A percentile compares a stretch with the other conserved stretches of the same genome.
These are phyloP conservation scores for Monosporascus sp. DNA, from an alignment of 2,329 filamentous ascomycete genomes.

Conservation along the genomic window DNA sequence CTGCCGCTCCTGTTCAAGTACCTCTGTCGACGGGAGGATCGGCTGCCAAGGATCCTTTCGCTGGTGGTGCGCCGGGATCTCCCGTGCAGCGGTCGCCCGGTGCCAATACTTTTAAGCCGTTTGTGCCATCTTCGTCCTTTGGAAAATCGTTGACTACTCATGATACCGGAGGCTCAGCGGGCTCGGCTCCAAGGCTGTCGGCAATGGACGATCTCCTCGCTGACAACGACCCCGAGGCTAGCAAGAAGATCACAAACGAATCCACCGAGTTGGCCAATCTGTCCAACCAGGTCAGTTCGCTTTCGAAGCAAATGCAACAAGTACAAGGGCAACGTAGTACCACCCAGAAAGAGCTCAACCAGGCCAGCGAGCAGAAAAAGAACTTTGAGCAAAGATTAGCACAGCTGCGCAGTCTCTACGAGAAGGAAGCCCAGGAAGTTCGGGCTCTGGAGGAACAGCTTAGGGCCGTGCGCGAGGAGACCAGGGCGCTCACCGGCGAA, in stretches of 20 bases:
- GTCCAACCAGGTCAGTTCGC: constrained; percentile 86
- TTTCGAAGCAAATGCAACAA: constrained; percentile 92
- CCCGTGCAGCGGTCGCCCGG: constrained; percentile 43
- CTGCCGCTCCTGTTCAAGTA: constrained; percentile 52
- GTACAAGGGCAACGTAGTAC: constrained; percentile 75
- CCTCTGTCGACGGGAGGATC: constrained; percentile 72
- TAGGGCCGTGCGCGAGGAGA: constrained; percentile 69
- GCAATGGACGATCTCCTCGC: constrained; percentile 81
- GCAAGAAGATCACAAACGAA: constrained; percentile 81
- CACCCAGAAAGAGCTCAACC: constrained; percentile 76
- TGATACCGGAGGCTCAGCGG: constrained; percentile 59
- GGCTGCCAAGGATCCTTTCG: constrained; percentile 57
- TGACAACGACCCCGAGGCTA: constrained; percentile 82
- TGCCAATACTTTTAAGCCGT: constrained; percentile 70
- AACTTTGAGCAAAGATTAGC: constrained; percentile 86
- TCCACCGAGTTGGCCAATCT: constrained; percentile 91
- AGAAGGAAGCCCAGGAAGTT: constrained; percentile 86
- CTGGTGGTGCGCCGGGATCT: constrained; percentile 49
- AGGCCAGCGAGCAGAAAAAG: constrained; percentile 79
- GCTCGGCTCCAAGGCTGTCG: constrained; percentile 40
- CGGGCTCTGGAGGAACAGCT: constrained; percentile 81
- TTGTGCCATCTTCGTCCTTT: constrained; percentile 87
- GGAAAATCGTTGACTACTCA: constrained; percentile 76
- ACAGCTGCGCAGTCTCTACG: constrained; percentile 82
- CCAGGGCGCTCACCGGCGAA: constrained; percentile 77